Conservation (phyloP, 108 stramenopile genomes). For the Cyclotella baltica region DNA sequence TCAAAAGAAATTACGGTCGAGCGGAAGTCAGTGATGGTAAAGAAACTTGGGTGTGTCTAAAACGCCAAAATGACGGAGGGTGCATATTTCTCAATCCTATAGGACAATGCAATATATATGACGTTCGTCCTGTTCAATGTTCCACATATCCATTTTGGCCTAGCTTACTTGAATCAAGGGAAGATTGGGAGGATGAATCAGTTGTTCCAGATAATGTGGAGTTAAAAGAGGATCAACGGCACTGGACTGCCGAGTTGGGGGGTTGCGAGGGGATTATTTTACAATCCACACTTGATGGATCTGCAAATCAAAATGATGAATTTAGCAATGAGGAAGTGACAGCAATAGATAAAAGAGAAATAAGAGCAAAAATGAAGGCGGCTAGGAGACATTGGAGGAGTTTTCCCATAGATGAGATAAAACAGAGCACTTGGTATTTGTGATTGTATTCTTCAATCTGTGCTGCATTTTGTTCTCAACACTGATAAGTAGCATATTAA, state of each 20-base stretch:
- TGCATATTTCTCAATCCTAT: slow-evolving; percentile 49
- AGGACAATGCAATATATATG: slow-evolving; percentile 62
- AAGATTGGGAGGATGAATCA: slow-evolving; percentile 59
- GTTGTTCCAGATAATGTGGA: slow-evolving; percentile 46
- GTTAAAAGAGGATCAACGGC: slow-evolving; percentile 32
- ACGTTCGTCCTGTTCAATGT: slow-evolving; percentile 63
- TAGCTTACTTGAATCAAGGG: slow-evolving; percentile 43
- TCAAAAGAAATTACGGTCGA: slow-evolving; percentile 31
- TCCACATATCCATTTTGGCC: slow-evolving; percentile 76
- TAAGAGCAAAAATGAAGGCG: slow-evolving; percentile 39
- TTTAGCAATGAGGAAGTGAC: background rate
- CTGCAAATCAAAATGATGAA: background rate
- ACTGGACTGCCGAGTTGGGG: slow-evolving; percentile 64
- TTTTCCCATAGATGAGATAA: slow-evolving; percentile 53
- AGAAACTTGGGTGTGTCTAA: slow-evolving; percentile 51
- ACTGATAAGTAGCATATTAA: background rate
- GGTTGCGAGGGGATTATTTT: slow-evolving; percentile 69
- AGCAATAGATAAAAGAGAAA: slow-evolving; percentile 10
- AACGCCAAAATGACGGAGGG: slow-evolving; percentile 38
- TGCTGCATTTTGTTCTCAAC: too few relatives aligned
- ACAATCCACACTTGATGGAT: background rate
- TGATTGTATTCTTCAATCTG: slow-evolving; percentile 5
- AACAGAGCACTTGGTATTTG: slow-evolving; percentile 54
- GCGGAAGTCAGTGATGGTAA: slow-evolving; percentile 14
- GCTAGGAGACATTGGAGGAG: slow-evolving; percentile 48